These are phyloP conservation scores for Talaromyces sp. DNA, from an alignment of 2,329 filamentous ascomycete species.

Conservation along the genomic window DNA sequence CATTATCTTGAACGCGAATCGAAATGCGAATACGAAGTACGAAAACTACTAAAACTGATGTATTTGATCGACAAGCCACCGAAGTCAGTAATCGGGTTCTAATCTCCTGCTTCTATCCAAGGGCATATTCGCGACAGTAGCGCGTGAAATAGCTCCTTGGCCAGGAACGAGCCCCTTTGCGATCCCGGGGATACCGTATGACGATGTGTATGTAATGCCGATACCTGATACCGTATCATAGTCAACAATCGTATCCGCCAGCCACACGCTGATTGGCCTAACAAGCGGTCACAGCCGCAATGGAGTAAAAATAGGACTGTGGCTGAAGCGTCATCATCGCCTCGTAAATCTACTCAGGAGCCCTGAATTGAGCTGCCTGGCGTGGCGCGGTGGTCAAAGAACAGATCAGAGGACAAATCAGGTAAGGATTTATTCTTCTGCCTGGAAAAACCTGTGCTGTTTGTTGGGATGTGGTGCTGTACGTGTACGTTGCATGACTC, in stretches of 20 bases:
- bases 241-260: neutral
- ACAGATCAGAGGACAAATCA: neutral
- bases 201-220: neutral
- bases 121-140: neutral
- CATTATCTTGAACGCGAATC: neutral
- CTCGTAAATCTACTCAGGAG: neutral
- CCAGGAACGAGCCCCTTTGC: neutral
- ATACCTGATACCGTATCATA: neutral
- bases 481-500: neutral
- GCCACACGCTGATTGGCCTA: conserved; percentile 1
- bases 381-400: neutral
- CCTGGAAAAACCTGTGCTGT: conserved; percentile 1
- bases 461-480: neutral
- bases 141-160: neutral
- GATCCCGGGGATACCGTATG: neutral
- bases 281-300: conserved; percentile 16
- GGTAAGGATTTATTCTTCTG: neutral
- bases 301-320: conserved; percentile 10
- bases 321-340: conserved; percentile 1
- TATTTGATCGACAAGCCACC: neutral
- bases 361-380: conserved; percentile 6
- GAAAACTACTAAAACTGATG: neutral
- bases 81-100: neutral
- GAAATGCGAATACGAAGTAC: too few species aligned
- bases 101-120: neutral